These are phyloP conservation scores for Agrocybe chaxingu DNA, from an alignment of 768 basidiomycete species.

Conservation along the genomic window DNA sequence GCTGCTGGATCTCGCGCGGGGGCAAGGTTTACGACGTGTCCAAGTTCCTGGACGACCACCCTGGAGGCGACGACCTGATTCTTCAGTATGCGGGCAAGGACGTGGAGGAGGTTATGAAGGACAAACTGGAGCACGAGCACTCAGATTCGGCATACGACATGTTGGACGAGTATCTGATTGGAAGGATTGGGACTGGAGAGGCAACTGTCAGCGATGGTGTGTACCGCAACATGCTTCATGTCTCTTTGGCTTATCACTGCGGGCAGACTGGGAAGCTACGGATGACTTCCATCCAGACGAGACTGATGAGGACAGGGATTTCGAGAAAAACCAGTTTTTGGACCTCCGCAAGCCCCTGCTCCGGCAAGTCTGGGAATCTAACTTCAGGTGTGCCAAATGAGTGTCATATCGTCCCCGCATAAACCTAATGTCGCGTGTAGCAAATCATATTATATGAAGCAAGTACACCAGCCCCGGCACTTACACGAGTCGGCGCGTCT, in stretches of 20 bases:
- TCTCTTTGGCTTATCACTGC: conserved; percentile 1
- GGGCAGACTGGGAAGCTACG: conserved; percentile 79
- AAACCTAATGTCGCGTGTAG: conserved; percentile 30
- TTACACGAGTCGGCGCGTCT: conserved; percentile 79
- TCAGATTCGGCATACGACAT: conserved; percentile 90
- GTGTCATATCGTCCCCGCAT: neutral
- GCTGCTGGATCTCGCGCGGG: conserved; percentile 80
- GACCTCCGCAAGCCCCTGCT: conserved; percentile 85
- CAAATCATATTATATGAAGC: conserved; percentile 93
- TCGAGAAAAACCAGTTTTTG: conserved; percentile 85
- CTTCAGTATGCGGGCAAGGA: conserved; percentile 82
- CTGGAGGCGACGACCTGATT: conserved; percentile 92
- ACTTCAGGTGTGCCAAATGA: conserved; percentile 65
- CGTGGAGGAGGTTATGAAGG: conserved; percentile 77
- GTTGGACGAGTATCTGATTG: conserved; percentile 84
- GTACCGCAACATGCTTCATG: conserved; percentile 22
- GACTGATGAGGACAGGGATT: conserved; percentile 80
- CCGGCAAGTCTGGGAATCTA: conserved; percentile 81
- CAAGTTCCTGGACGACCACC: conserved; percentile 80
- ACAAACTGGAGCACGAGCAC: conserved; percentile 80
- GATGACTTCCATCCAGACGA: conserved; percentile 92
- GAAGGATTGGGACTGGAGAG: conserved; percentile 74
- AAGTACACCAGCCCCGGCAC: conserved; percentile 96
- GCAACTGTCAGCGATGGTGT: conserved; percentile 76
- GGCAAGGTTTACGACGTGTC: conserved; percentile 93